A percentile compares a stretch with the other conserved stretches of the same genome.
Evolutionary conservation across 805 yeast species (phyloP).

Genomic region (Candida quercuum): DNA sequence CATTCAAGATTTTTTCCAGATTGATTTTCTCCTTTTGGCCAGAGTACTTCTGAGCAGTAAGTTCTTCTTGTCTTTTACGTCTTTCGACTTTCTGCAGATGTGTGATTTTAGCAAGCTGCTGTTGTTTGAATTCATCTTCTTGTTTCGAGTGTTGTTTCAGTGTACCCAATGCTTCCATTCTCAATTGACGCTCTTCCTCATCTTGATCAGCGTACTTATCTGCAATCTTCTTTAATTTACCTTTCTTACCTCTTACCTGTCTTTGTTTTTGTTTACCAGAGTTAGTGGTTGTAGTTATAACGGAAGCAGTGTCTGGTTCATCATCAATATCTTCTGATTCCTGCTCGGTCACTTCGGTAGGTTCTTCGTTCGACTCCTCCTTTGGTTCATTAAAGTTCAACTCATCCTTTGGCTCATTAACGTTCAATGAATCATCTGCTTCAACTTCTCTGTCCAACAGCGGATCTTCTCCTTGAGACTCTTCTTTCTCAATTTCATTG

Average conservation of each 20-base stretch:
- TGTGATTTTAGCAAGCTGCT: conserved; percentile 27
- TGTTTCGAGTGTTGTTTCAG: conserved; percentile 48
- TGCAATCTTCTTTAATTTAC: conserved; percentile 76
- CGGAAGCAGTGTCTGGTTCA: conserved; percentile 1
- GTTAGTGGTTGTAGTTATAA: conserved; percentile 1
- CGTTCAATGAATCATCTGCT: conserved; percentile 11
- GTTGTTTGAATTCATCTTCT: conserved; percentile 30
- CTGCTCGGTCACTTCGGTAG: conserved; percentile 5
- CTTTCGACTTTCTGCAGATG: conserved; percentile 29
- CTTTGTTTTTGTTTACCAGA: conserved; percentile 22
- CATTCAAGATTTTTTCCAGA: conserved; percentile 36
- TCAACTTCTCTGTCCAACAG: conserved; percentile 15
- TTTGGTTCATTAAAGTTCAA: not conserved
- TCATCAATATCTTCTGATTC: conserved; percentile 4
- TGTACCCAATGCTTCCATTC: conserved; percentile 84
- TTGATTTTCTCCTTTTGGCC: conserved; percentile 37
- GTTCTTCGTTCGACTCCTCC: not conserved
- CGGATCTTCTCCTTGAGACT: conserved; percentile 1
- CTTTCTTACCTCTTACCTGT: conserved; percentile 76
- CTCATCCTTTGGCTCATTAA: conserved; percentile 1
- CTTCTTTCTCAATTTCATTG: conserved; percentile 7
- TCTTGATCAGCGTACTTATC: conserved; percentile 88
- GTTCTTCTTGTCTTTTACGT: conserved; percentile 34
- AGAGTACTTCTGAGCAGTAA: conserved; percentile 28
- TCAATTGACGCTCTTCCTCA: conserved; percentile 70